Base-by-base conservation (phyloP, 2,329 filamentous ascomycete genomes). In the Fusarium sp. region DNA sequence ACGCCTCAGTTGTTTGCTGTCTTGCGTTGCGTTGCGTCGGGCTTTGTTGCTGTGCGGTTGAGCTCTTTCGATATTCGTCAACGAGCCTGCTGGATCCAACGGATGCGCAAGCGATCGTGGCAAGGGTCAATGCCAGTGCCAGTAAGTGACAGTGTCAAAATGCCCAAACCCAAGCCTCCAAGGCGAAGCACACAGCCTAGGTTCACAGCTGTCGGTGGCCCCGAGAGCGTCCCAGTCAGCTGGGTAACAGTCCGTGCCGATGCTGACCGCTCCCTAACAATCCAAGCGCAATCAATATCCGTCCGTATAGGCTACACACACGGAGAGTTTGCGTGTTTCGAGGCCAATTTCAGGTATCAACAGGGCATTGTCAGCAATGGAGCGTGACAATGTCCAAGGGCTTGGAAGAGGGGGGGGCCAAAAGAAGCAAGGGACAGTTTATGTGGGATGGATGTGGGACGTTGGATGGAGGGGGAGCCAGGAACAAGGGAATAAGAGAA, bases 401-500 rank as follows among this genome's bases (percentile, higher is more conserved):
- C 55, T 68, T 54, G 31, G 31, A 34, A 12, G 46, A 31, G 50
- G 43, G 51, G 51, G 53, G 59, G 53, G 30, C 54, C 54, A 57
- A 64, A 65, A 68, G 67, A 65, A 70, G 68, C 67, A 65, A 68
- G 68, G 48, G 68, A 71, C 60, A 48, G 68, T 60, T 57, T 61
- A 34, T 34, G 61, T 66, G 53, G 61, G 56, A 47, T 57, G 61
- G 57, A 41, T 52, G 52, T 43, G 44, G 41, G 41, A 56, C 41
- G 40, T 56, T 64, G 66, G 30, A 70, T 54, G 10, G 46, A 62
- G 57, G 47, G 46, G 18, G 27, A 48, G 44, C 67, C 47, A 68
- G 68, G 68, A 71, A 61, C 68, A 71, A 65, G 68, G 67, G 63
- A 71, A 51, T 67, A 71, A 65, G 68, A 64, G 63, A 71, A 51